Base-by-base conservation (phyloP, 179 eudicot genomes). In the Beta macrorhiza region DNA sequence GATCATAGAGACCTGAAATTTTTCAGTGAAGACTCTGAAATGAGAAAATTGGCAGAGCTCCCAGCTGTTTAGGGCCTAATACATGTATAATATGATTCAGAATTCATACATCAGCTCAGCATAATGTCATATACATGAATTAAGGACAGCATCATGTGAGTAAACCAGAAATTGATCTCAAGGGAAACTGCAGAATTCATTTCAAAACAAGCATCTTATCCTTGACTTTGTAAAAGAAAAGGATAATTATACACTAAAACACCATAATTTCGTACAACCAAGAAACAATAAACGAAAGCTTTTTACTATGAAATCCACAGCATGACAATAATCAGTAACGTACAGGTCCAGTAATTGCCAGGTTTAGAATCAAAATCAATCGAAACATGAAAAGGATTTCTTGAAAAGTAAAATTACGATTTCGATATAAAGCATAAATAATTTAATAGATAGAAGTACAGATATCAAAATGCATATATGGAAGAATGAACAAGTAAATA, bases 341-440 rank as follows among this genome's bases (percentile, higher is more conserved):
- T 53, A 65, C 17, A 67, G 29, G 15, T 53, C 51, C 17, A 67
- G 29, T 16, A 65, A 32, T 78, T 65, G 29, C 10, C 47, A n/a
- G 73, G 73, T 25, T 49, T 22, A 49, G 9, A 14, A 78, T 78
- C 80, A 47, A 57, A 12, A 25, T 78, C 63, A 53, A 25, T 29
- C 19, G 37, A 65, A 78, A 78, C 73, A 78, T 32, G 47, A 53
- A 52, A 78, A 78, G 49, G 47, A 62, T 76, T 77, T 63, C 56
- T n/a, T 22, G 57, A 63, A 32, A 77, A 49, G 22, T 11, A 56
- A 55, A 55, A 32, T 58, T 17, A 61, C 69, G 44, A 53, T 73
- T 52, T 56, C 61, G 32, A 57, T 58, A 58, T 37, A 57, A 75
- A 57, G 47, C 61, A 25, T 72, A 56, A 17, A 75, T 19, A 56